Percentiles rank a stretch among this genome's conserved stretches.
Conservation (phyloP, 805 yeast genomes). For the Scheffersomyces amazonensis region DNA sequence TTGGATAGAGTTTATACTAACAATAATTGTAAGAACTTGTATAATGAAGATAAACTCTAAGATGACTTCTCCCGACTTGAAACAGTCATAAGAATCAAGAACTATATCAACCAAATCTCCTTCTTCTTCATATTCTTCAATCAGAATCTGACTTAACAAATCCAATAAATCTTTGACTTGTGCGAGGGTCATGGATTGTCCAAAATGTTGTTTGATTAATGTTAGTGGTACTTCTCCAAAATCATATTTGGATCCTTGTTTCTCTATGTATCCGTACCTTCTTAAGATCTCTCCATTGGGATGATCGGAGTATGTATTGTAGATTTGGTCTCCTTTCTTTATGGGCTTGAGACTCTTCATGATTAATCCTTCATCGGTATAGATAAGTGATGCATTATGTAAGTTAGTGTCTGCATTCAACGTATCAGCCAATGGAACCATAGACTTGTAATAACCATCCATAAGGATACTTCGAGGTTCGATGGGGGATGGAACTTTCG, state of each 20-base stretch:
- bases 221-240: constrained; percentile 69
- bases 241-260: constrained; percentile 67
- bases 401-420: constrained; percentile 79
- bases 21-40: constrained; percentile 45
- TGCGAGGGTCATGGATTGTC: constrained; percentile 18
- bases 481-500: constrained; percentile 12
- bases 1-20: constrained; percentile 19
- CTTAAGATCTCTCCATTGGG: constrained; percentile 90
- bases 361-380: constrained; percentile 48
- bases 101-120: constrained; percentile 40
- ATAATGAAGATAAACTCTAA: constrained; percentile 57
- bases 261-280: constrained; percentile 88
- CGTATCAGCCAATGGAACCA: constrained; percentile 93
- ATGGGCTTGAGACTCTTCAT: constrained; percentile 71
- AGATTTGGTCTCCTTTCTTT: constrained; percentile 66
- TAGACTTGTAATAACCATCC: constrained; percentile 59
- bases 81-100: constrained; percentile 63
- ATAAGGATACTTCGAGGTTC: constrained; percentile 1
- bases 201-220: constrained; percentile 37
- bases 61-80: constrained; percentile 50
- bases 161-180: constrained; percentile 26
- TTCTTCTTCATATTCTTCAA: constrained; percentile 34
- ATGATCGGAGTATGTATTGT: constrained; percentile 85
- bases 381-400: constrained; percentile 71
- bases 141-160: constrained; percentile 14